Evolutionary conservation across 2,329 filamentous ascomycete species (phyloP), one percentile per base, ranked within the genome.

Genomic region (Dactylellina cionopaga): DNA sequence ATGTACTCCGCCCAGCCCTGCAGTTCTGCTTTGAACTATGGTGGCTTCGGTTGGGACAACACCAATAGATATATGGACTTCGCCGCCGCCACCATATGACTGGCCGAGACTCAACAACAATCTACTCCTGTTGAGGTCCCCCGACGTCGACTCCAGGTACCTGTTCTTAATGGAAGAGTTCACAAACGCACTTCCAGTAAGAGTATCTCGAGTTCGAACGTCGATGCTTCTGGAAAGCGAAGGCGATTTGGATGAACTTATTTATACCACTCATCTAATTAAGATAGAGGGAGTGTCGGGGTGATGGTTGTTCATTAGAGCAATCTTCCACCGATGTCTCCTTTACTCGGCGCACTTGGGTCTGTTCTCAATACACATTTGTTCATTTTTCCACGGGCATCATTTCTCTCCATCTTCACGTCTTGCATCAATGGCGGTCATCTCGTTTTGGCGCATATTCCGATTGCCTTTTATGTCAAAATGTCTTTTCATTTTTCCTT

Each of bases 31-130:
- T 84, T 89, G 73, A 89, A 88, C 71, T 92, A 90, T 83, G 86
- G 87, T 76, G 86, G 88, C 75, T 96, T 96, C 80, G 91, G 90
- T 77, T 96, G 92, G 91, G 92, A 91, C 47, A 72, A 65, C 25
- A 58, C 59, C 52, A 72, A 72, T 46, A 56, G 68, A 59, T 65
- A 72, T 31, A 72, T 72, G 68, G 68, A 72, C 68, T 72, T 60
- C 33, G 59, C 68, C 37, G 59, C 68, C 37, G 29, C 68, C 68
- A 69, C 64, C 15, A 72, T 72, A 65, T 72, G 68, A 72, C 68
- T 72, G 68, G 68, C 68, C 68, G 68, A 56, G 44, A 65, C 47
- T 37, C 68, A 72, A 41, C 43, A 33, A n/a, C 59, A 72, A 19
- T 46, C 43, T 65, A 39, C 59, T 65, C 68, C 44, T 59, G 68